A percentile compares a stretch with the other conserved stretches of the same genome.
phyloP scores from a whole-genome alignment of 2,329 filamentous ascomycete genomes.

The Raffaelea albimanens region DNA sequence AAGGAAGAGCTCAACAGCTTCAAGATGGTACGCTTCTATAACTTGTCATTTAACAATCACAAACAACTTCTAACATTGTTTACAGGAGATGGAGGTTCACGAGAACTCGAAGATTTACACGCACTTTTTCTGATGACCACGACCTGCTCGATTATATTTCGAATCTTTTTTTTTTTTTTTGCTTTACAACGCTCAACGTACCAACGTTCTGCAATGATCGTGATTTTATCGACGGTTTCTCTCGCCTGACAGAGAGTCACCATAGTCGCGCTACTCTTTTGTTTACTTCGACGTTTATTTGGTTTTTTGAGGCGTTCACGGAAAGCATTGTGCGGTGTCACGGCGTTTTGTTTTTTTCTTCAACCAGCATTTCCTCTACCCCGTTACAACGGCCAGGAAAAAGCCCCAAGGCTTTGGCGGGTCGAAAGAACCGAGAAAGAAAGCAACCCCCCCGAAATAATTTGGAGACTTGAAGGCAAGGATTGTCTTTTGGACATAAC shows the following conservation, averaged over 20 bases:
- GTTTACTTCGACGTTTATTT: constrained; percentile 2
- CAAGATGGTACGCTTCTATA: constrained; percentile 68
- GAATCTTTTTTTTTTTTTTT: constrained; percentile 9
- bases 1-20: constrained; percentile 99
- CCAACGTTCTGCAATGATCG: not conserved
- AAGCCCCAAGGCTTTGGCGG: not conserved
- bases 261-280: not conserved
- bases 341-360: constrained; percentile 18
- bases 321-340: constrained; percentile 18
- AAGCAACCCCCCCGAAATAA: constrained; percentile 7
- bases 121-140: constrained; percentile 81
- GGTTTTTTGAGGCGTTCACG: constrained; percentile 10
- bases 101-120: constrained; percentile 99
- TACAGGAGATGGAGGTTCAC: constrained; percentile 97
- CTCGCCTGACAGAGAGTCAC: not conserved
- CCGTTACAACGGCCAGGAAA: not conserved
- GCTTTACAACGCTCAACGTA: not conserved
- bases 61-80: not conserved
- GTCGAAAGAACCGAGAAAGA: not conserved
- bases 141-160: constrained; percentile 17
- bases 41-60: not conserved
- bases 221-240: not conserved
- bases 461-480: constrained; percentile 2
- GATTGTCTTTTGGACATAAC: too few species aligned
- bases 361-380: constrained; percentile 7